Percentiles rank a stretch among this genome's conserved stretches.
These are phyloP conservation scores for Plectosphaerella sp. DNA, from an alignment of 2,329 filamentous ascomycete species.

Conservation along the genomic window DNA sequence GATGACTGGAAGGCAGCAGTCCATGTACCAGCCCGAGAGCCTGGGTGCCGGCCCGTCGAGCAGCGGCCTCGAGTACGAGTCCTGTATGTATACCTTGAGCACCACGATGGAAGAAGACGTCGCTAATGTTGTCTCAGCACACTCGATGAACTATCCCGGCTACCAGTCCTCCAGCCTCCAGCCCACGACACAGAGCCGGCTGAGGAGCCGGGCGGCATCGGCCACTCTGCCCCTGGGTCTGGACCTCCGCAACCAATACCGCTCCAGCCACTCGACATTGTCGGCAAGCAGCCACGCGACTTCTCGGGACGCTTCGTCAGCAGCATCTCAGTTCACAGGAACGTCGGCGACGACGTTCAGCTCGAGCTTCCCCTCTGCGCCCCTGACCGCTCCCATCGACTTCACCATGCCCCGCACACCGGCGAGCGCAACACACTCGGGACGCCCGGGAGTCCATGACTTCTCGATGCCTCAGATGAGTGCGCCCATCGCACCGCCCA, in stretches of 20 bases:
- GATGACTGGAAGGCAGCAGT: slow-evolving; percentile 40
- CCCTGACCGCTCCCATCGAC: slow-evolving; percentile 49
- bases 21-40: slow-evolving; percentile 46
- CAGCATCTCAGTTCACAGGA: not conserved
- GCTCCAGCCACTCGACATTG: slow-evolving; percentile 25
- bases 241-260: slow-evolving; percentile 41
- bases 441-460: slow-evolving; percentile 31
- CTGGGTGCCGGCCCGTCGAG: slow-evolving; percentile 32
- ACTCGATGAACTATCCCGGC: slow-evolving; percentile 44
- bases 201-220: slow-evolving; percentile 46
- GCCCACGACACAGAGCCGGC: slow-evolving; percentile 36
- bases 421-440: slow-evolving; percentile 16
- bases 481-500: slow-evolving; percentile 47
- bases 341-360: slow-evolving; percentile 8
- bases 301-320: slow-evolving; percentile 18
- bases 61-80: slow-evolving; percentile 44
- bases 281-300: slow-evolving; percentile 23
- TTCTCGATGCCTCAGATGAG: slow-evolving; percentile 52
- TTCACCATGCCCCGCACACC: slow-evolving; percentile 43
- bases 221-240: slow-evolving; percentile 39
- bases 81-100: slow-evolving; percentile 48
- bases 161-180: slow-evolving; percentile 35
- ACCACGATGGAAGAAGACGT: not conserved
- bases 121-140: slow-evolving; percentile 27
- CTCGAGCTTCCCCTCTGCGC: slow-evolving; percentile 47